Evolutionary conservation across 140 eudicot genomes (phyloP).

Genomic region (Oenanthe javanica): DNA sequence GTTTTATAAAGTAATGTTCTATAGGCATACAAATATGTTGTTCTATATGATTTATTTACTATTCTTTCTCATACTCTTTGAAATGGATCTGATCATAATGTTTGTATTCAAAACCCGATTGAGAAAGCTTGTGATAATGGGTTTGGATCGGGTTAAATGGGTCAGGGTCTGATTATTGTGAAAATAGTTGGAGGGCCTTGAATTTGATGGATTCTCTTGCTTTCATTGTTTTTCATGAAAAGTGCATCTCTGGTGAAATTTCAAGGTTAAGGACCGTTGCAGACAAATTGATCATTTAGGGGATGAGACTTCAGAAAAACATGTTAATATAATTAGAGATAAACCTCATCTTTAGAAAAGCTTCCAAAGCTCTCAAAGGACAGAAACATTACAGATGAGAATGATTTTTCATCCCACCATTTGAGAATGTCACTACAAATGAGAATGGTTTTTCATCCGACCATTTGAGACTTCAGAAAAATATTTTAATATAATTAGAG

Average conservation of each 20-base stretch:
- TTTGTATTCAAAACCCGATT: constrained; percentile 74
- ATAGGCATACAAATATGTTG: too few relatives aligned
- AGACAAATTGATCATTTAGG: too few relatives aligned
- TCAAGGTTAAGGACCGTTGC: too few relatives aligned
- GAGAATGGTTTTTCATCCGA: background rate
- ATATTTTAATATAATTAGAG: too few relatives aligned
- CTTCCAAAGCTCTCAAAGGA: background rate
- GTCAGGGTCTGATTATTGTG: constrained; percentile 65
- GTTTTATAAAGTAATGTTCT: too few relatives aligned
- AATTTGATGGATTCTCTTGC: too few relatives aligned
- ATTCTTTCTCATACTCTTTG: constrained; percentile 42
- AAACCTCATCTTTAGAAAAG: background rate
- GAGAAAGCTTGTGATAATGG: constrained; percentile 67
- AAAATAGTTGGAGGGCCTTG: constrained; percentile 68
- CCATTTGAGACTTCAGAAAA: background rate
- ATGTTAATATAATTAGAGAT: too few relatives aligned
- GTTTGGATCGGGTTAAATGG: constrained; percentile 76
- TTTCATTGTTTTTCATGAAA: too few relatives aligned
- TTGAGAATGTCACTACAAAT: background rate
- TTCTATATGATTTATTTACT: constrained; percentile 49
- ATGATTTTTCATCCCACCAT: background rate
- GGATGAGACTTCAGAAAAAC: background rate
- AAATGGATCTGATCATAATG: constrained; percentile 56
- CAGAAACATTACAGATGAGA: background rate
- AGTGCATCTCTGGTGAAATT: too few relatives aligned